Evolutionary conservation across 169 alveolate species (phyloP).

Genomic region (Cardiosporidium cionae): DNA sequence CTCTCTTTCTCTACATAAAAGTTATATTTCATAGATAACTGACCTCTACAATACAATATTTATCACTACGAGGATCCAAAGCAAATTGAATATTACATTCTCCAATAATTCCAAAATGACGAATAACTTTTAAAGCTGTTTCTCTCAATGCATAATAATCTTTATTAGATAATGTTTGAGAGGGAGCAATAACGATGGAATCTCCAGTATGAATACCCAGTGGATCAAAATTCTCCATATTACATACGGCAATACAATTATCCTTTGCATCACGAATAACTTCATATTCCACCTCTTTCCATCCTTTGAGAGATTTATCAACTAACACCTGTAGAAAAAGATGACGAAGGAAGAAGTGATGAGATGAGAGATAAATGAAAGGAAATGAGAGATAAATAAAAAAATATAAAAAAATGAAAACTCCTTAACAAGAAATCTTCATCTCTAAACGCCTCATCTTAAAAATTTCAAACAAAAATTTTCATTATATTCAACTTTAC

Average conservation of each 20-base stretch:
- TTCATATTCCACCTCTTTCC: slow-evolving; percentile 81
- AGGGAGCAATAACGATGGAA: slow-evolving; percentile 81
- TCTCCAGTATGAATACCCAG: slow-evolving; percentile 86
- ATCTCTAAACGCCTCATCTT: not conserved
- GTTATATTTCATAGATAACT: not conserved
- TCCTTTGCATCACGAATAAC: slow-evolving; percentile 70
- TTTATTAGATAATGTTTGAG: slow-evolving; percentile 69
- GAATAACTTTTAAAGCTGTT: slow-evolving; percentile 64
- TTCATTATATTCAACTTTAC: not conserved
- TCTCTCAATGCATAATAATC: slow-evolving; percentile 69
- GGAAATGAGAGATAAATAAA: not conserved
- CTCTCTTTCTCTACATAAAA: too few species aligned
- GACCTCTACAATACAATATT: slow-evolving; percentile 72
- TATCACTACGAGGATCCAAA: slow-evolving; percentile 65
- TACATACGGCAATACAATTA: slow-evolving; percentile 77
- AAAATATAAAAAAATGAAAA: not conserved
- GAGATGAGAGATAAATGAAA: not conserved
- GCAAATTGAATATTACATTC: slow-evolving; percentile 83
- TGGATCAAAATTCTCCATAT: slow-evolving; percentile 82
- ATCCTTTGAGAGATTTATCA: slow-evolving; percentile 74
- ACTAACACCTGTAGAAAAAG: slow-evolving; percentile 53
- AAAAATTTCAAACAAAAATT: not conserved
- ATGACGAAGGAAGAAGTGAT: not conserved
- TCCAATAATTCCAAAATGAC: slow-evolving; percentile 76
- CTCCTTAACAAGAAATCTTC: too few species aligned